phyloP scores from a whole-genome alignment of 2,329 filamentous ascomycete species.

The Ophiocordyceps sinensis region DNA sequence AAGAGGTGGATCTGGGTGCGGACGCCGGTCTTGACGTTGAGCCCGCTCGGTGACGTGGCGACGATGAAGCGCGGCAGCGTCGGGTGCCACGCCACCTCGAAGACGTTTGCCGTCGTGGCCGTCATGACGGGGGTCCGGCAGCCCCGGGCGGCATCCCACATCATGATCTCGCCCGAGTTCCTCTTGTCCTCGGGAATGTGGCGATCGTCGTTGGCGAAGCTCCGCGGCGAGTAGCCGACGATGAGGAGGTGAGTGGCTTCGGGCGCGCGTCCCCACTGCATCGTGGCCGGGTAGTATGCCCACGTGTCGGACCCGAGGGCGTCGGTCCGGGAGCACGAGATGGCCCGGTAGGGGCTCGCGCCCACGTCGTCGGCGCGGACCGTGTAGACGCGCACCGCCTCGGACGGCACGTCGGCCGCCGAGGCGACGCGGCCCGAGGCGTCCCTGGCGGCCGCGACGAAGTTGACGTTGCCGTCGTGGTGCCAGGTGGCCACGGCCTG shows the following conservation, averaged over 20 bases:
- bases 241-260: conserved; percentile 36
- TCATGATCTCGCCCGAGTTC: conserved; percentile 43
- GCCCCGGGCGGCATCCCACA: conserved; percentile 38
- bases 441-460: conserved; percentile 39
- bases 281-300: conserved; percentile 48
- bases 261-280: conserved; percentile 41
- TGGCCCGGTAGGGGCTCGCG: conserved; percentile 19
- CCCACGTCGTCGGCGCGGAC: conserved; percentile 22
- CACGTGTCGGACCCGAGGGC: conserved; percentile 30
- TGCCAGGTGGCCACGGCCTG: conserved; percentile 30
- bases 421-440: conserved; percentile 38
- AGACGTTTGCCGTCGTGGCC: conserved; percentile 43
- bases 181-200: conserved; percentile 43
- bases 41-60: conserved; percentile 38
- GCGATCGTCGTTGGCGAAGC: conserved; percentile 33
- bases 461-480: conserved; percentile 46
- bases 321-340: conserved; percentile 26
- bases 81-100: conserved; percentile 51
- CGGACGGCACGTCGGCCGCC: conserved; percentile 37
- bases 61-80: conserved; percentile 36
- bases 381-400: conserved; percentile 43
- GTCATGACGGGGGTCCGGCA: conserved; percentile 32
- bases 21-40: conserved; percentile 27
- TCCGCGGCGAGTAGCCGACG: conserved; percentile 49
- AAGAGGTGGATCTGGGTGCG: conserved; percentile 46